Evolutionary conservation across 106 monocot species (phyloP).

Genomic region (Ottelia alismoides): DNA sequence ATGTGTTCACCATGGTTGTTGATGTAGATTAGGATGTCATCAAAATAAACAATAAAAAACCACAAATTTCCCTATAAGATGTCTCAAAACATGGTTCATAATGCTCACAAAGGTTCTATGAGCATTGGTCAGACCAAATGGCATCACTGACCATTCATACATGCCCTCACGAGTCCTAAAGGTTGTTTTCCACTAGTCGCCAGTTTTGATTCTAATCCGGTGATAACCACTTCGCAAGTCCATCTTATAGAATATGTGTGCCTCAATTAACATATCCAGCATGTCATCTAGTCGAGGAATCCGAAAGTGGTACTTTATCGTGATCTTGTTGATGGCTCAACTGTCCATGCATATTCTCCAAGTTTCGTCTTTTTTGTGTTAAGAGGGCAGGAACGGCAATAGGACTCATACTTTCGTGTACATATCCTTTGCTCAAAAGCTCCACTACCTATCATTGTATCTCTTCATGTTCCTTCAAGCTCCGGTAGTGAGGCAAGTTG

Average conservation of each 20-base stretch:
- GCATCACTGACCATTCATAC: slow-evolving; percentile 1
- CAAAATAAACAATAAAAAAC: not conserved
- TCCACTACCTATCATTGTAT: too few species aligned
- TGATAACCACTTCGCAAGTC: slow-evolving; percentile 2
- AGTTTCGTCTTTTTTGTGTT: not conserved
- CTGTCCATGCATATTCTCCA: slow-evolving; percentile 3
- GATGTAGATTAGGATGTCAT: slow-evolving; percentile 1
- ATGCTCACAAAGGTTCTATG: slow-evolving; percentile 2
- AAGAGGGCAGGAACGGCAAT: not conserved
- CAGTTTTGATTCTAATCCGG: not conserved
- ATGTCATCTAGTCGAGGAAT: slow-evolving; percentile 3
- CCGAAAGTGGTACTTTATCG: not conserved
- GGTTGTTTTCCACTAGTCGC: slow-evolving; percentile 2
- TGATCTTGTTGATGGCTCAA: not conserved
- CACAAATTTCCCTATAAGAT: not conserved
- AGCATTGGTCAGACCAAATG: not conserved
- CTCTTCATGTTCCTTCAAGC: not conserved
- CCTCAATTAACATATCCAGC: not conserved
- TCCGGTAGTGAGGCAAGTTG: too few species aligned
- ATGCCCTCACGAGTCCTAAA: not conserved
- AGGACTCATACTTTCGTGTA: too few species aligned
- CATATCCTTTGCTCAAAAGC: too few species aligned
- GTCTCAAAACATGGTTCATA: not conserved
- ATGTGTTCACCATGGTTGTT: not conserved
- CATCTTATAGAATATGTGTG: slow-evolving; percentile 1